Base-by-base conservation (phyloP, 2,329 filamentous ascomycete species). In the Aspergillus sergii region DNA sequence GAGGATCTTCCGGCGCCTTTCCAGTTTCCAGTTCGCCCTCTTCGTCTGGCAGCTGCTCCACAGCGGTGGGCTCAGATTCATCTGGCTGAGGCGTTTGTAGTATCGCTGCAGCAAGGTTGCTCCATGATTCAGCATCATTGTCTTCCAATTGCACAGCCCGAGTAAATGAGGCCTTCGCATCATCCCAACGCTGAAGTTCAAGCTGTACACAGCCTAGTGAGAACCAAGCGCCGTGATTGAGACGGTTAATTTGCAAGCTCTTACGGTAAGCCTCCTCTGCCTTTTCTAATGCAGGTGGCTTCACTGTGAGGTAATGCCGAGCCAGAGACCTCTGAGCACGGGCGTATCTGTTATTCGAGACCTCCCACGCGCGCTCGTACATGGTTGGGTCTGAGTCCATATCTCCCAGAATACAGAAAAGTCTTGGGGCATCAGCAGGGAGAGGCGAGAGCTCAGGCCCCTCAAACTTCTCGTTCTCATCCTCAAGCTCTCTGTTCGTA, bases 321-420 rank as follows among this genome's bases (percentile, higher is more conserved):
- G 92, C 95, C 0, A 99, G 84, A 0, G 92, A 95, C 61, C 91
- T 89, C 73, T 98, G 94, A 0, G 95, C 94, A 4, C 95, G 88
- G 0, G 93, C 89, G 74, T 93, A 99, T 16, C 94, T 87, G 56
- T 88, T 78, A 2, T 89, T 89, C 0, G 94, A 97, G 0, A 97
- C 86, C 23, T 90, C 87, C 95, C 95, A 99, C 0, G 94, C 93
- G 16, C 90, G 90, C 67, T 92, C 86, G 79, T 96, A 99, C 80
- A 94, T 87, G 11, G 80, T 76, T 0, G 90, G 84, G 11, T 95
- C 86, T 26, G 88, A 83, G 68, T 96, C 92, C 19, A 99, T 85
- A 70, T 99, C 95, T 21, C 94, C 95, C 1, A 99, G 82, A 62
- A 99, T 97, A 74, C 94, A 98, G 82, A 94, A 94, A 6, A 98